These are phyloP conservation scores for Gentiana dahurica DNA, from an alignment of 257 asterid species.

Conservation along the genomic window DNA sequence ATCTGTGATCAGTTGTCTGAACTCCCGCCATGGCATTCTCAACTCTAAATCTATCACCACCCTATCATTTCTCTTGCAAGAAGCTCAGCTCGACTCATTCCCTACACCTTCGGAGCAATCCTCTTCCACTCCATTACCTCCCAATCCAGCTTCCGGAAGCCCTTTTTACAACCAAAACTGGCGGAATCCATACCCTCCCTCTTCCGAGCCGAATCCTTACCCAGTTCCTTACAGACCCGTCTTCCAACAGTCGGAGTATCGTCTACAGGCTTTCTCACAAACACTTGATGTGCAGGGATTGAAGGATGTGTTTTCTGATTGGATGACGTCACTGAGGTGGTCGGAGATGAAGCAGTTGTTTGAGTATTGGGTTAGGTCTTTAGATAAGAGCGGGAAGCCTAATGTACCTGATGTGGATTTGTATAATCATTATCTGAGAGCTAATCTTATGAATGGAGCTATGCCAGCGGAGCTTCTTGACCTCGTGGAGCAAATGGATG, in stretches of 20 bases:
- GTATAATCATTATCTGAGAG: slow-evolving; percentile 71
- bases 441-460: slow-evolving; percentile 64
- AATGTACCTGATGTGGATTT: slow-evolving; percentile 71
- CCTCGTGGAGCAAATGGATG: slow-evolving; percentile 47
- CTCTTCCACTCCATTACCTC: slow-evolving; percentile 43
- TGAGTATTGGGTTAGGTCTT: slow-evolving; percentile 61
- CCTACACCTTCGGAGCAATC: slow-evolving; percentile 14
- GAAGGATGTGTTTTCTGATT: slow-evolving; percentile 49
- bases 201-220: slow-evolving; percentile 18
- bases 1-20: slow-evolving; percentile 19
- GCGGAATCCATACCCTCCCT: slow-evolving; percentile 39
- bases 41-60: slow-evolving; percentile 56
- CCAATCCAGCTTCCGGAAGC: slow-evolving; percentile 68
- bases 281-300: slow-evolving; percentile 42
- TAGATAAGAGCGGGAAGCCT: slow-evolving; percentile 67
- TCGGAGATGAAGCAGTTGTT: slow-evolving; percentile 61
- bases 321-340: slow-evolving; percentile 70
- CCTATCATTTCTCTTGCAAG: slow-evolving; percentile 48
- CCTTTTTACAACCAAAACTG: slow-evolving; percentile 64
- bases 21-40: slow-evolving; percentile 12
- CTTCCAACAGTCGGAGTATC: slow-evolving; percentile 16
- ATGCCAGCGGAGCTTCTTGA: slow-evolving; percentile 48
- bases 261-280: slow-evolving; percentile 30
- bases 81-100: slow-evolving; percentile 46
- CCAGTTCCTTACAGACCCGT: slow-evolving; percentile 32